Evolutionary conservation across 1,284 basidiomycete genomes (phyloP), one percentile per base, ranked within the genome.

Genomic region (Moesziomyces sp.): DNA sequence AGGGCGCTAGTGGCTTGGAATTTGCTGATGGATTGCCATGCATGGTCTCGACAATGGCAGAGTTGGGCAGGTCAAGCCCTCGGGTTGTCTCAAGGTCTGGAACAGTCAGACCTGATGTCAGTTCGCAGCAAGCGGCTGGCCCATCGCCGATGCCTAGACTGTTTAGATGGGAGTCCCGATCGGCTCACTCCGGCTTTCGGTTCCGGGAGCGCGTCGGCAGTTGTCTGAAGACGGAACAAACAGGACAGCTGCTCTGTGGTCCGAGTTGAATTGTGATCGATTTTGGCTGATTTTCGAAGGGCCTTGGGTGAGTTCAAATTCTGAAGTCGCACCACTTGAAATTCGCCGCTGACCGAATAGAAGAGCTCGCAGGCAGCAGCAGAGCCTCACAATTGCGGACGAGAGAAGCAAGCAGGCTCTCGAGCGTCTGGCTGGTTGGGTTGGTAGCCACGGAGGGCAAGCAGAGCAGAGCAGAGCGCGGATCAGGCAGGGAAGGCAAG

Each of bases 201-300:
- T 11, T 68, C 65, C 65, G 65, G 54, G 43, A 19, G 46, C 34
- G 5, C 4, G 21, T 34, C 30, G 35, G 9, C 5, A 5, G 11
- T 40, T 16, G 38, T 18, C 2, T n/a, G 3, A n/a, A 48, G 40
- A 62, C 66, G 66, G 66, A 69, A 45, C 44, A 63, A 69, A 69
- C 56, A 69, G 66, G 24, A 6, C 11, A 18, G 6, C 26, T n/a
- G 14, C 7, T 40, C 5, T 3, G 38, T 40, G 38, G 30, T 34
- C 30, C 11, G 11, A 5, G 13, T 42, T n/a, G 38, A n/a, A 55
- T 63, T 49, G 66, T 69, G 66, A 69, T 69, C 66, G 66, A 59
- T 68, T 58, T 58, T 11, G 18, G 30, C 6, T 9, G 19, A 47
- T 38, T 42, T 38, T n/a, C 18, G 14, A 28, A 40, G 5, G 5